A percentile compares a stretch with the other conserved stretches of the same genome.
Evolutionary conservation across 2,329 filamentous ascomycete species (phyloP).

Genomic region (Eutypella sp.): DNA sequence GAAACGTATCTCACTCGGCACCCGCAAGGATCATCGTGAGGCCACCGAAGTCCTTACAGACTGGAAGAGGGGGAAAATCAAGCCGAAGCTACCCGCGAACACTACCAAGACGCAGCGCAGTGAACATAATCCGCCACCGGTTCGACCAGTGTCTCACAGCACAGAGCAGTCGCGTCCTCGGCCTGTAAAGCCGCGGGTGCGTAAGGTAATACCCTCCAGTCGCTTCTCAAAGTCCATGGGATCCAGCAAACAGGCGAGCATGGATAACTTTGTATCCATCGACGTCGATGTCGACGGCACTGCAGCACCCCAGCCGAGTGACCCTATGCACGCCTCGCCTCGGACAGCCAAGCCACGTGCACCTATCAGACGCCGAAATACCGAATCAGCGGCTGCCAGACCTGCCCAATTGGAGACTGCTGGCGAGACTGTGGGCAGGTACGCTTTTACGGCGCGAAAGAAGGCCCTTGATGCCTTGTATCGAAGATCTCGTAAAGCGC

Average conservation of each 20-base stretch:
- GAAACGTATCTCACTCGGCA: constrained; percentile 58
- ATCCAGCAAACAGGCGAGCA: constrained; percentile 23
- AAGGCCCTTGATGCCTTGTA: constrained; percentile 51
- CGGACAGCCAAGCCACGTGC: constrained; percentile 4
- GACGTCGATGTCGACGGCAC: constrained; percentile 17
- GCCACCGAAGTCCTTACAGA: constrained; percentile 46
- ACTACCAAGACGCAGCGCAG: constrained; percentile 20
- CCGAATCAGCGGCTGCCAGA: constrained; percentile 24
- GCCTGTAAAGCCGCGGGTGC: constrained; percentile 8
- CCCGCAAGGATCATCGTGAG: constrained; percentile 55
- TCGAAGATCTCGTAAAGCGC: constrained; percentile 31
- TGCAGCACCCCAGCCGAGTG: constrained; percentile 2
- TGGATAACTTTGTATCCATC: constrained; percentile 30
- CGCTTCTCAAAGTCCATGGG: constrained; percentile 23
- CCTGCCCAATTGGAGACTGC: constrained; percentile 54
- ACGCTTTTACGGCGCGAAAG: constrained; percentile 47
- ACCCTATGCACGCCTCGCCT: neutral
- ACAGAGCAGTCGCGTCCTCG: constrained; percentile 2
- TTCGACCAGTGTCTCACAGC: constrained; percentile 21
- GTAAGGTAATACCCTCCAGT: constrained; percentile 6
- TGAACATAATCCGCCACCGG: constrained; percentile 7
- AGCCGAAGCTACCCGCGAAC: constrained; percentile 34
- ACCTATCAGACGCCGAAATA: constrained; percentile 8
- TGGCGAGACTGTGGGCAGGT: constrained; percentile 27
- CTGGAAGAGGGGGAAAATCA: constrained; percentile 52